These are phyloP conservation scores for Aspergillus sp. DNA, from an alignment of 2,329 filamentous ascomycete genomes.

Conservation along the genomic window DNA sequence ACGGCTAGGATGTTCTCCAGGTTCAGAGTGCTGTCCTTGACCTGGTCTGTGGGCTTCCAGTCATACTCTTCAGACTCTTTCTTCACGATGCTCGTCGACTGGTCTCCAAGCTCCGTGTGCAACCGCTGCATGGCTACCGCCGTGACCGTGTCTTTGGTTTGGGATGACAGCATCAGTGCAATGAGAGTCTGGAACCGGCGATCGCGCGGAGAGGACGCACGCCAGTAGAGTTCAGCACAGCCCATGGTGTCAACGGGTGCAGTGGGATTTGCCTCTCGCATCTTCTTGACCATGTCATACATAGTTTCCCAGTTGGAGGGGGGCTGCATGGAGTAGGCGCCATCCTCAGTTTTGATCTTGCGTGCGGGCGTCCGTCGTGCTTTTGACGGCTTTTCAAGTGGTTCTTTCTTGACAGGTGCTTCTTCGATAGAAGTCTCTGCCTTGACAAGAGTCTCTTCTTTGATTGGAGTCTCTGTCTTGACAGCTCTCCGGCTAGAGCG, in stretches of 20 bases:
- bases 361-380: slow-evolving; percentile 44
- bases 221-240: slow-evolving; percentile 62
- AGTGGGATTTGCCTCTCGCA: slow-evolving; percentile 66
- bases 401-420: slow-evolving; percentile 28
- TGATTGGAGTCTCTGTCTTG: not conserved
- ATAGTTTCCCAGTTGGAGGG: slow-evolving; percentile 82
- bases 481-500: not conserved
- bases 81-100: slow-evolving; percentile 19
- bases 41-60: slow-evolving; percentile 25
- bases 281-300: slow-evolving; percentile 74
- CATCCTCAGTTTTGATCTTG: slow-evolving; percentile 41
- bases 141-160: slow-evolving; percentile 91
- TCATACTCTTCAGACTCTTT: slow-evolving; percentile 29
- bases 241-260: slow-evolving; percentile 98
- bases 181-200: slow-evolving; percentile 84
- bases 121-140: slow-evolving; percentile 78
- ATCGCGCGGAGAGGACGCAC: slow-evolving; percentile 50
- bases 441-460: not conserved
- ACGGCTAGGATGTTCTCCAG: slow-evolving; percentile 76
- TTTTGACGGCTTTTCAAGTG: slow-evolving; percentile 18
- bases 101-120: slow-evolving; percentile 66
- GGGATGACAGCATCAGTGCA: slow-evolving; percentile 84
- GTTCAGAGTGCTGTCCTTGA: slow-evolving; percentile 58
- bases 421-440: not conserved
- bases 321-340: slow-evolving; percentile 49